Evolutionary conservation across 371 early-diverging fungal genomes (phyloP), one percentile per base, ranked within the genome.

Genomic region (Mycotypha africana): DNA sequence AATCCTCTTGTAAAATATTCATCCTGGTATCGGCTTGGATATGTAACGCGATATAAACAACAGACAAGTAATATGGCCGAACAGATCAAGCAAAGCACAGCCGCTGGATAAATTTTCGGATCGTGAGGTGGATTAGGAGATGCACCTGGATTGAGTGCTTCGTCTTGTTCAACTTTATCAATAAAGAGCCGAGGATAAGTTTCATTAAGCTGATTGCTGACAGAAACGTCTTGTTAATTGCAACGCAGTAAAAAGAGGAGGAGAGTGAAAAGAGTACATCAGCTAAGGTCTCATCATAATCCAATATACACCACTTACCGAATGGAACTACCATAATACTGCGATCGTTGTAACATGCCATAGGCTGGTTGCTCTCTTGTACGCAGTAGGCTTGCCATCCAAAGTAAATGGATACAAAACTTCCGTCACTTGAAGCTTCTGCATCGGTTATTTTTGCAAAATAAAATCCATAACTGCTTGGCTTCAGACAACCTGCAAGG

Each of bases 351-450:
- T 38, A 12, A 42, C 73, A 73, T 1, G 34, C 22, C 10, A 45
- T 28, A 3, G 24, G 14, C 1, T 24, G 19, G n/a, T n/a, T n/a
- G n/a, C n/a, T n/a, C 12, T 63, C 56, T 15, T 60, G 38, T 10
- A 66, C 32, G 38, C 73, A 73, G 30, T 68, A 73, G 16, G 63
- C 73, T 49, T 56, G 56, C 62, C 61, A 58, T 1, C 69, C 65
- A 49, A 54, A 68, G n/a, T 59, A 56, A 6, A 54, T 51, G 8
- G 62, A 14, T 17, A 69, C 24, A 9, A 45, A 11, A 8, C 19
- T 26, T 10, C 34, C 49, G 26, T 37, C 23, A 11, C 17, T 17
- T 5, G 51, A 47, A 0, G 53, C 25, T 4, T 49, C 36, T 15
- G 55, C 43, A 42, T 64, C 58, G 4, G 52, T 53, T 4, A 73